Base-by-base conservation (phyloP, 2,329 filamentous ascomycete genomes). In the Cytospora paraplurivora region DNA sequence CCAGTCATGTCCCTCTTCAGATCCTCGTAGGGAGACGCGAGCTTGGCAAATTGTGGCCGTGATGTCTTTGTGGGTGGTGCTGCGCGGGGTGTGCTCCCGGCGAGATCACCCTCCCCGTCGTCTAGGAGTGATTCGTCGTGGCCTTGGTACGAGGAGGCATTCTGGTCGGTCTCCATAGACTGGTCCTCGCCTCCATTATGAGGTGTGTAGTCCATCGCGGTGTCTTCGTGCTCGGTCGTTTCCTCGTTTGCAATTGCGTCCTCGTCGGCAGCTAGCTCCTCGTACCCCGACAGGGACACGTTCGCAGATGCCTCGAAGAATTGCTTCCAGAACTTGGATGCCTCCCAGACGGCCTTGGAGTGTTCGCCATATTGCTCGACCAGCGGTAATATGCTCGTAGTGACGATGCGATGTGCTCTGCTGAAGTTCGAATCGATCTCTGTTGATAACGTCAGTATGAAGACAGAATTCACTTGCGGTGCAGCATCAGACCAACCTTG, bases 341-440 rank as follows among this genome's bases (percentile, higher is more conserved):
- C 93, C 71, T 98, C 93, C 95, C 95, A 99, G 1, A 99, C 94
- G 56, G 93, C 88, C 67, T 89, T 89, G 1, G 95, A 98, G 73
- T 98, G 91, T 69, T 96, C 92, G 53, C 92, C 92, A 77, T 99
- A 99, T 73, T 96, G 90, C 74, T 98, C 94, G 21, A 99, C 93
- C 1, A 97, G 85, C 1, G 95, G 95, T 3, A 99, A 79, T 62
- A 99, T 97, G 73, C 88, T 96, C 1, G 90, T 89, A 0, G 95
- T 98, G 47, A 99, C 94, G 65, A 99, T 98, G 67, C 93, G 89
- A 76, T 99, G 95, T 35, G 95, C 93, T 73, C 92, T 92, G 79
- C 92, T 97, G 76, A 99, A 99, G 78, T 99, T 99, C 77, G 92
- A 91, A 75, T 99, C 95, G 79, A 99, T 99, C 81, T 99, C 95